A percentile compares a stretch with the other conserved stretches of the same genome.
Conservation (phyloP, 371 early-diverging fungal species). For the Mucor racemosus region DNA sequence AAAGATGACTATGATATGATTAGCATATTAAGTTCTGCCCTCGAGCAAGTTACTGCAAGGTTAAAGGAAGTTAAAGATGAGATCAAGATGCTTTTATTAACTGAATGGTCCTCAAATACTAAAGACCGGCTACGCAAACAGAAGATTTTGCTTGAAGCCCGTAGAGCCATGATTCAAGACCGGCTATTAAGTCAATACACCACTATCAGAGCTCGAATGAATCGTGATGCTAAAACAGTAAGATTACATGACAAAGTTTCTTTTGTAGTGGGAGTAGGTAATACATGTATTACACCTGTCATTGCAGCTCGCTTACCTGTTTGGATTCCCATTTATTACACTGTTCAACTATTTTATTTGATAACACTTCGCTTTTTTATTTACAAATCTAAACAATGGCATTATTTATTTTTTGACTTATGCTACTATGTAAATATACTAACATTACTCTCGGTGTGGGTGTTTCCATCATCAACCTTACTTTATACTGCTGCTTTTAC, state of each 20-base stretch:
- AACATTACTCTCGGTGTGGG: slow-evolving; percentile 58
- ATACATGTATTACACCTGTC: slow-evolving; percentile 68
- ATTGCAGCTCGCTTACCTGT: slow-evolving; percentile 60
- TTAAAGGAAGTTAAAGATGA: slow-evolving; percentile 45
- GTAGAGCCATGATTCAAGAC: slow-evolving; percentile 33
- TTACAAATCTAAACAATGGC: slow-evolving; percentile 65
- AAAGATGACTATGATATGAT: slow-evolving; percentile 38
- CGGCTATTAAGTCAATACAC: slow-evolving; percentile 34
- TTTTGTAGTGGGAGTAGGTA: slow-evolving; percentile 75
- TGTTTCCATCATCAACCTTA: slow-evolving; percentile 49
- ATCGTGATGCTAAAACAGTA: slow-evolving; percentile 57
- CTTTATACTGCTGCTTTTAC: slow-evolving; percentile 61
- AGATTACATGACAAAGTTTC: slow-evolving; percentile 69
- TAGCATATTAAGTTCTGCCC: slow-evolving; percentile 41
- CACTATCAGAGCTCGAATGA: slow-evolving; percentile 43
- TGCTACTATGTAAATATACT: slow-evolving; percentile 72
- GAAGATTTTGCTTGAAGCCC: slow-evolving; percentile 40
- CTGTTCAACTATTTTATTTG: slow-evolving; percentile 52
- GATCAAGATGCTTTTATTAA: slow-evolving; percentile 35
- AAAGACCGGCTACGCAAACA: slow-evolving; percentile 37
- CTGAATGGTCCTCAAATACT: slow-evolving; percentile 47
- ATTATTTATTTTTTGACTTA: slow-evolving; percentile 74
- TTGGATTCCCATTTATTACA: slow-evolving; percentile 66
- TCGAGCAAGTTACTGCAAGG: slow-evolving; percentile 50
- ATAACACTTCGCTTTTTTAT: slow-evolving; percentile 58